phyloP scores from a whole-genome alignment of 163 green algal species.

The Volvox carteri region DNA sequence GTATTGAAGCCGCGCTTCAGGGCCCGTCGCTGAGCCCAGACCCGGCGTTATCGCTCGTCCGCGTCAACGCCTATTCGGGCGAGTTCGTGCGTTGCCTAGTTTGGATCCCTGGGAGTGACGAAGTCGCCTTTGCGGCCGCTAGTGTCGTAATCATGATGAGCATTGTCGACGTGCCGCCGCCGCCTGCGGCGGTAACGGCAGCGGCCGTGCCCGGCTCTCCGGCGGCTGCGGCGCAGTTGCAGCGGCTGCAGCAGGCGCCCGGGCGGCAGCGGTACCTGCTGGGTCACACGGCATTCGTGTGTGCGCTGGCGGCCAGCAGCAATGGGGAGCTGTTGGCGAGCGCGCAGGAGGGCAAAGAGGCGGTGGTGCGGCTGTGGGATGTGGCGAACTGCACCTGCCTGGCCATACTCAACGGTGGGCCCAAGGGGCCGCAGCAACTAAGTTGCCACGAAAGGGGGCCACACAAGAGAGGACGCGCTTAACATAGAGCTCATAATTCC shows the following conservation, averaged over 20 bases:
- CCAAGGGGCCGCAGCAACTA: too few species aligned
- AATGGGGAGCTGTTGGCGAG: constrained; percentile 75
- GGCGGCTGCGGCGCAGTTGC: not conserved
- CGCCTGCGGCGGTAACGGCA: not conserved
- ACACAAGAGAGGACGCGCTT: too few species aligned
- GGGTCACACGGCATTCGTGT: constrained; percentile 77
- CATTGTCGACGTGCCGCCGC: constrained; percentile 19
- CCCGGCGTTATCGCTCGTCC: constrained; percentile 63
- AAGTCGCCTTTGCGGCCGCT: constrained; percentile 79
- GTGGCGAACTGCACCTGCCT: constrained; percentile 68
- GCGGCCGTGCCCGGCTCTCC: too few species aligned
- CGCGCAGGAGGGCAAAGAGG: constrained; percentile 80
- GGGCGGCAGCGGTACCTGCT: constrained; percentile 76
- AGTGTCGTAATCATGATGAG: constrained; percentile 78
- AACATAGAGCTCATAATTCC: too few species aligned
- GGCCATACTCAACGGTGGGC: constrained; percentile 73
- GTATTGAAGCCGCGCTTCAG: not conserved
- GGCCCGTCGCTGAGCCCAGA: constrained; percentile 45
- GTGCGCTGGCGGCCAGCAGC: constrained; percentile 70
- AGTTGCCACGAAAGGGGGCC: too few species aligned
- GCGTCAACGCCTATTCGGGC: constrained; percentile 77
- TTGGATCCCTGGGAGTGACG: constrained; percentile 69
- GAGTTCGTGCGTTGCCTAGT: constrained; percentile 72
- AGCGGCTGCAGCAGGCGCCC: constrained; percentile 3
- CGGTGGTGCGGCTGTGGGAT: constrained; percentile 82